phyloP scores from a whole-genome alignment of 164 flowering plant genomes.

The Pachysandra terminalis region DNA sequence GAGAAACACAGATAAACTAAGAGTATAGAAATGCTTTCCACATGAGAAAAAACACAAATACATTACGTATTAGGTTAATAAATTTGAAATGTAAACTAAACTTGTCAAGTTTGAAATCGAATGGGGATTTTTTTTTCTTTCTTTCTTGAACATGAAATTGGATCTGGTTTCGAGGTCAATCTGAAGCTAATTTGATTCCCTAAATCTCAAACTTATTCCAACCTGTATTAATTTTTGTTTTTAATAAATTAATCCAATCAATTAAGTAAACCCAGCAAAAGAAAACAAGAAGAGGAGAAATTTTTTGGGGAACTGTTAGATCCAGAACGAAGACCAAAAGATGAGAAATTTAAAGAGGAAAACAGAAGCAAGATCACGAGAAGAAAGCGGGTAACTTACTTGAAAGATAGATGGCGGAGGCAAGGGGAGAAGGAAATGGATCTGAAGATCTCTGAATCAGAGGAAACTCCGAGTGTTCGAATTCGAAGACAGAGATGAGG shows the following conservation, averaged over 20 bases:
- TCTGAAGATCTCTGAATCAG: constrained; percentile 14
- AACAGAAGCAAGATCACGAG: background rate
- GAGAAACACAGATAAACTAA: background rate
- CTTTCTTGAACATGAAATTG: too few species aligned
- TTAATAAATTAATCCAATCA: background rate
- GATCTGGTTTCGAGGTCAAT: too few species aligned
- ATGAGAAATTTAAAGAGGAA: background rate
- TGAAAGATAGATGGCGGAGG: constrained; percentile 25
- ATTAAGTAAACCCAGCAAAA: background rate
- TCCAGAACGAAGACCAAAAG: background rate
- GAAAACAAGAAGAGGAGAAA: background rate
- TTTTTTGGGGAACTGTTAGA: background rate
- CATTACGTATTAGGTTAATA: background rate
- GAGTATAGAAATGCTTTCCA: too few species aligned
- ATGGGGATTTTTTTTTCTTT: too few species aligned
- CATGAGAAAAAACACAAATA: background rate
- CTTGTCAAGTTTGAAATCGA: background rate
- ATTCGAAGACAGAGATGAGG: background rate
- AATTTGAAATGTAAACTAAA: background rate
- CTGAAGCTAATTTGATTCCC: background rate
- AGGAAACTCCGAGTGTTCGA: background rate
- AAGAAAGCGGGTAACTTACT: constrained; percentile 20
- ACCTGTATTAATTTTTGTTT: too few species aligned
- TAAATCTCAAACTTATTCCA: background rate
- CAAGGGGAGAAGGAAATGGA: constrained; percentile 41